Conservation (phyloP, 2,329 filamentous ascomycete genomes). For the Verticillium tricorpus region DNA sequence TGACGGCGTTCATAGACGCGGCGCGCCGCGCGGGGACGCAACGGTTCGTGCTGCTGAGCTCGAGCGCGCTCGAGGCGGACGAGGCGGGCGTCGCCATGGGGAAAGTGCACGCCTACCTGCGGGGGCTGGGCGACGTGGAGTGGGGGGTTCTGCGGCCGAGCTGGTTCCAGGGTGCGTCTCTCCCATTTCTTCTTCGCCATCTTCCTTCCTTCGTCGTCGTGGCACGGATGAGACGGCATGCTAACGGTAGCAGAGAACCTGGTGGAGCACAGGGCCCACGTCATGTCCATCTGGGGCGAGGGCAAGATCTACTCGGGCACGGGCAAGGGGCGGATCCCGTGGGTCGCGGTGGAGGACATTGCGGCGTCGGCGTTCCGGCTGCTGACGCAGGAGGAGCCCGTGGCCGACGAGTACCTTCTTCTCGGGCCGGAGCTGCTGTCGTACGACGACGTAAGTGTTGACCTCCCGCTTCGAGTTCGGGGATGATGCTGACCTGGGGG, state of each 20-base stretch:
- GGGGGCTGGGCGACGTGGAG: slow-evolving; percentile 27
- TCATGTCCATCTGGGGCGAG: slow-evolving; percentile 28
- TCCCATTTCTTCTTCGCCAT: neutral
- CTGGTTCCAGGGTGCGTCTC: slow-evolving; percentile 41
- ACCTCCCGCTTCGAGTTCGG: no score
- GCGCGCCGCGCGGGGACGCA: slow-evolving; percentile 28
- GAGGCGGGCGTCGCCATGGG: slow-evolving; percentile 30
- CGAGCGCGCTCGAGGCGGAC: slow-evolving; percentile 23
- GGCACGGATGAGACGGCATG: neutral
- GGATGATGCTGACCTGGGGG: slow-evolving; percentile 20
- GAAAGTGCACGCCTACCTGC: slow-evolving; percentile 31
- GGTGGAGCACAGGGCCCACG: slow-evolving; percentile 20
- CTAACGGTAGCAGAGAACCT: slow-evolving; percentile 36
- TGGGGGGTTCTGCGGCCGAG: slow-evolving; percentile 39
- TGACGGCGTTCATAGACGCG: slow-evolving; percentile 37
- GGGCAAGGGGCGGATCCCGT: slow-evolving; percentile 38
- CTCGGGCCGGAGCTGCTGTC: slow-evolving; percentile 30
- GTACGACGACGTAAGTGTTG: slow-evolving; percentile 24
- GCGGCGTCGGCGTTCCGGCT: slow-evolving; percentile 36
- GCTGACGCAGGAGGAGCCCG: slow-evolving; percentile 30
- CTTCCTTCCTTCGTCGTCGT: neutral
- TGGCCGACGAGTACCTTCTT: slow-evolving; percentile 34
- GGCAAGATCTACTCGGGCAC: slow-evolving; percentile 37
- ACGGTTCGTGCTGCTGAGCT: slow-evolving; percentile 41
- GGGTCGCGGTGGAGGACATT: slow-evolving; percentile 41